These are phyloP conservation scores for Aspergillus bertholletiae DNA, from an alignment of 495 filamentous ascomycete species.

Conservation along the genomic window DNA sequence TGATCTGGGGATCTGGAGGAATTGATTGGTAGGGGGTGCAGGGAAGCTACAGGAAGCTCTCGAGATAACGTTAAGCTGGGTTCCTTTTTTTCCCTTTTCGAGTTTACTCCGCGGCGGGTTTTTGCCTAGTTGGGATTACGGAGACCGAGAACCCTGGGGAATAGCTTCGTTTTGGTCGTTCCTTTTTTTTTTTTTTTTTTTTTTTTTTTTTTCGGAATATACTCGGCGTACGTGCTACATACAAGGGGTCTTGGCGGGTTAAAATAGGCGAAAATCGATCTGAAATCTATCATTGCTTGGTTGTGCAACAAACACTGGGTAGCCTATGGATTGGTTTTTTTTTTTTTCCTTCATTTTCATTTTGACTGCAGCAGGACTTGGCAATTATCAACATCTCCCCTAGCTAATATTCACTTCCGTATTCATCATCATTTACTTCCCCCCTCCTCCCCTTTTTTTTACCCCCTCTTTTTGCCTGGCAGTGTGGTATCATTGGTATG, in stretches of 20 bases:
- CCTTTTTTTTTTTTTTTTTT: not conserved
- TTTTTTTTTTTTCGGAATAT: not conserved
- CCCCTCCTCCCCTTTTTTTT: slow-evolving; percentile 8
- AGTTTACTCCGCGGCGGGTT: not conserved
- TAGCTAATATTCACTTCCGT: slow-evolving; percentile 28
- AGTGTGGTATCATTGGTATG: slow-evolving; percentile 16
- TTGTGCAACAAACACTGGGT: slow-evolving; percentile 12
- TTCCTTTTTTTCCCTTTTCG: not conserved
- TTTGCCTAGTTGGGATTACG: not conserved
- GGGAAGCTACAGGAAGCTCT: too few relatives aligned
- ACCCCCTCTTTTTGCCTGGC: slow-evolving; percentile 5
- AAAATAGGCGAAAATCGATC: not conserved
- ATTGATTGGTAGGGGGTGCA: too few relatives aligned
- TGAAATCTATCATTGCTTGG: slow-evolving; percentile 20
- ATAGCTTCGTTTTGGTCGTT: too few relatives aligned
- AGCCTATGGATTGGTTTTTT: slow-evolving; percentile 8
- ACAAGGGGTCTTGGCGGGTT: not conserved
- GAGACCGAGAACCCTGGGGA: not conserved
- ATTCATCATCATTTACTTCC: slow-evolving; percentile 21
- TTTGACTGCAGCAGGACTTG: slow-evolving; percentile 36
- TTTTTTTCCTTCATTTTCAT: too few relatives aligned
- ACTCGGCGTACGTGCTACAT: not conserved
- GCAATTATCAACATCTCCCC: slow-evolving; percentile 32
- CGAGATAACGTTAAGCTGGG: too few relatives aligned
- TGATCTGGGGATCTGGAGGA: too few relatives aligned